A percentile compares a stretch with the other conserved stretches of the same genome.
Evolutionary conservation across 805 yeast genomes (phyloP).

Genomic region (Lipomyces yamadae): DNA sequence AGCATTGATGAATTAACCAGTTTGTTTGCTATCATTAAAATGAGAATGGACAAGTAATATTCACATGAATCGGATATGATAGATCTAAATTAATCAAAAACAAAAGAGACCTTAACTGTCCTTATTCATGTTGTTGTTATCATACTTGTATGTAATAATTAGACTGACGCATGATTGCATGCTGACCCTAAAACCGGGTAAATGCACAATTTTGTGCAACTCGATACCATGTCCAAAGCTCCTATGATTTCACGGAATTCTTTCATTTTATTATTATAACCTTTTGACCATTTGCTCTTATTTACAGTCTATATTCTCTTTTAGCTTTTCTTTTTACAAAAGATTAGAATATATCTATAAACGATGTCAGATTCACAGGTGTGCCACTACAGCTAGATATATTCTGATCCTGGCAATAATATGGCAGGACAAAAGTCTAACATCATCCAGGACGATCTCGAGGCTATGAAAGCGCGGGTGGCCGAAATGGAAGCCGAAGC

Average conservation of each 20-base stretch:
- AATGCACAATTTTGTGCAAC: not conserved
- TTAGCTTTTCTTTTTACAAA: not conserved
- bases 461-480: slow-evolving; percentile 52
- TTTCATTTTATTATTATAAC: not conserved
- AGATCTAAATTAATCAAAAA: too few species aligned
- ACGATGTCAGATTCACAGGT: not conserved
- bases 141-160: too few species aligned
- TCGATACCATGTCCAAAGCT: not conserved
- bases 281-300: not conserved
- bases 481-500: slow-evolving; percentile 68
- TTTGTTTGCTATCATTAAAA: too few species aligned
- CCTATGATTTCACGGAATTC: not conserved
- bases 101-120: too few species aligned
- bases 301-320: not conserved
- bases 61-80: too few species aligned
- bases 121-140: too few species aligned
- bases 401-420: not conserved
- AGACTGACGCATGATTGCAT: too few species aligned
- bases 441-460: slow-evolving; percentile 29
- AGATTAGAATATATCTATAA: not conserved
- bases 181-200: not conserved
- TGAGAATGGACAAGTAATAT: too few species aligned
- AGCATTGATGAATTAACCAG: not conserved
- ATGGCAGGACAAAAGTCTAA: not conserved
- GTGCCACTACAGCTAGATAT: not conserved